These are phyloP conservation scores for Neoboletus brunneissimus DNA, from an alignment of 768 basidiomycete species.

Conservation along the genomic window DNA sequence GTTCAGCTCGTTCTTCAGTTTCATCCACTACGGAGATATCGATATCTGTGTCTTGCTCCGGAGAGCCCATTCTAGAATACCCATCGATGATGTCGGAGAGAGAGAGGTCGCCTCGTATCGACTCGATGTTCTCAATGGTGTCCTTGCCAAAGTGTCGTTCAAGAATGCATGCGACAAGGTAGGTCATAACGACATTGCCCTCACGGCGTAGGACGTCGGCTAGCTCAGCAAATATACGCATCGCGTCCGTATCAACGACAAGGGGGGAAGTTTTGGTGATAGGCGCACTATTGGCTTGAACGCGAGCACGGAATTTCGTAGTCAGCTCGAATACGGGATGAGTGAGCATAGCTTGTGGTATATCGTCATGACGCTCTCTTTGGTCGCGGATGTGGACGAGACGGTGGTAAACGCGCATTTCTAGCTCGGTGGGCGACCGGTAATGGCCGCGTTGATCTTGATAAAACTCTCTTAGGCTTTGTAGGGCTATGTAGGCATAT, in stretches of 20 bases:
- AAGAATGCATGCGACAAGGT: slow-evolving; percentile 84
- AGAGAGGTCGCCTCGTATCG: slow-evolving; percentile 53
- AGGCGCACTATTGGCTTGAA: slow-evolving; percentile 75
- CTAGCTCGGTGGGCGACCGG: slow-evolving; percentile 80
- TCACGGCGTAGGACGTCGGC: slow-evolving; percentile 61
- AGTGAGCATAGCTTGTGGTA: slow-evolving; percentile 61
- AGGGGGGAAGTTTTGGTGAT: slow-evolving; percentile 66
- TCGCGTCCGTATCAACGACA: slow-evolving; percentile 60
- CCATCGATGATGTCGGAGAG: slow-evolving; percentile 73
- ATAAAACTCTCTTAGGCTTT: slow-evolving; percentile 91
- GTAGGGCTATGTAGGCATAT: slow-evolving; percentile 59
- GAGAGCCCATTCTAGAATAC: slow-evolving; percentile 31
- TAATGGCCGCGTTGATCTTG: slow-evolving; percentile 72
- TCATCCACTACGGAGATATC: slow-evolving; percentile 24
- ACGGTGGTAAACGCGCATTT: slow-evolving; percentile 95
- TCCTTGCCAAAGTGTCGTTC: slow-evolving; percentile 84
- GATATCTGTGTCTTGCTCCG: slow-evolving; percentile 24
- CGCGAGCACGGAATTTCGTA: slow-evolving; percentile 74
- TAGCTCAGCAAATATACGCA: slow-evolving; percentile 63
- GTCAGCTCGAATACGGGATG: slow-evolving; percentile 82
- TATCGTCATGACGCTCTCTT: slow-evolving; percentile 68
- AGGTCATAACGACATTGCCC: slow-evolving; percentile 70
- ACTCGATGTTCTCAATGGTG: slow-evolving; percentile 73
- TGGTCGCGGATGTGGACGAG: slow-evolving; percentile 89
- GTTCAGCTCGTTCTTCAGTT: slow-evolving; percentile 18